Evolutionary conservation across 148 eudicot genomes (phyloP), one percentile per base, ranked within the genome.

Genomic region (Silene uniflora): DNA sequence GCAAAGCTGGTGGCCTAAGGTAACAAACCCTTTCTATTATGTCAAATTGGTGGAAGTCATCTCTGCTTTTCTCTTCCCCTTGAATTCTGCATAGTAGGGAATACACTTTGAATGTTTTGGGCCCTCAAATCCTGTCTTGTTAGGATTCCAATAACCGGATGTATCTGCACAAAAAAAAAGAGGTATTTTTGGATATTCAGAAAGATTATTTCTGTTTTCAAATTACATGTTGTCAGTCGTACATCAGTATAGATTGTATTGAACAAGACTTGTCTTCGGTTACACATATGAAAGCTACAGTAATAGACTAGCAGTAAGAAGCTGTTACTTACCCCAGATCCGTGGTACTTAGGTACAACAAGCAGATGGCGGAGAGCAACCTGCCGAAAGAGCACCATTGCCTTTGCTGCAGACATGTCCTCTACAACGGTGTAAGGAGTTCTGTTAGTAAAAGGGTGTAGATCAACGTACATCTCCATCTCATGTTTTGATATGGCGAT

Each of bases 51-150:
- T 60, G 70, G 73, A 44, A 69, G 63, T 91, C 80, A 86, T 76
- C 75, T 86, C 59, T 80, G 77, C 84, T 88, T 91, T 85, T 87
- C 88, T 76, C 90, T 82, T 71, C 88, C 85, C 71, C 72, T 85
- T 44, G 94, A 64, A 46, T 81, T 89, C 58, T 73, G 84, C 60
- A 93, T 83, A 58, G 88, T 88, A 81, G 96, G 98, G 69, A 93
- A 89, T 17, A 82, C 92, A 78, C 62, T 83, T 85, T 89, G 81
- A 49, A 93, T 87, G 74, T 91, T 91, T 76, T 88, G 92, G 68
- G 97, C 89, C 80, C 91, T 89, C 81, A 93, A 80, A 78, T 93
- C 98, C 78, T 93, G 97, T 85, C 98, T 88, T 75, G 98, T 93
- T 84, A 93, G 86, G 56, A 93, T 90, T 84, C 98, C 98, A 56